A percentile compares a stretch with the other conserved stretches of the same genome.
Conservation (phyloP, 176 grass and related monocot species). For the Puccinellia tenuiflora region DNA sequence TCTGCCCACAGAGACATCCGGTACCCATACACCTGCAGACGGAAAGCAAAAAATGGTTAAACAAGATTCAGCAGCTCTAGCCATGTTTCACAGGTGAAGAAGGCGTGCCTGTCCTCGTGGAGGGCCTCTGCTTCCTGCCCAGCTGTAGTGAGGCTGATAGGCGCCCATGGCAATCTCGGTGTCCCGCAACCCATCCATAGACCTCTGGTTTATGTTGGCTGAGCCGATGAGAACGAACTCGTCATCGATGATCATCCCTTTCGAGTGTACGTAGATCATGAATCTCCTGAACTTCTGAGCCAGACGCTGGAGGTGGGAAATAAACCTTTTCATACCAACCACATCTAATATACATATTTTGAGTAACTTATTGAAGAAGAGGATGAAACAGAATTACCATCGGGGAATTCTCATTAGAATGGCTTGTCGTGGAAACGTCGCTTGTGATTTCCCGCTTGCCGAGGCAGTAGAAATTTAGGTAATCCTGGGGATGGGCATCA, state of each 20-base stretch:
- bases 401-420: conserved; percentile 40
- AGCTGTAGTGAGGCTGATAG: conserved; percentile 52
- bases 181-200: conserved; percentile 64
- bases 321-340: neutral
- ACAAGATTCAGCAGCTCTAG: neutral
- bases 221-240: conserved; percentile 63
- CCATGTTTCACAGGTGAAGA: neutral
- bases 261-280: conserved; percentile 83
- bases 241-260: conserved; percentile 68
- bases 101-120: conserved; percentile 49
- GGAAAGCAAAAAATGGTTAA: neutral
- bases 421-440: neutral
- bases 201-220: conserved; percentile 79
- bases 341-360: neutral
- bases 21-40: conserved; percentile 71
- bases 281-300: conserved; percentile 61
- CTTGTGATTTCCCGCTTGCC: conserved; percentile 42
- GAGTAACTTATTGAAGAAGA: neutral
- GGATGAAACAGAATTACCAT: conserved; percentile 17
- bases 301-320: conserved; percentile 22
- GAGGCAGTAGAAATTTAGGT: conserved; percentile 74
- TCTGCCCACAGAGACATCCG: conserved; percentile 89
- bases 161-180: conserved; percentile 72
- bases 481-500: conserved; percentile 54
- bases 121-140: conserved; percentile 28